Percentiles rank a stretch among this genome's conserved stretches.
phyloP scores from a whole-genome alignment of 2,329 filamentous ascomycete species.

The Fusarium cicatricum region DNA sequence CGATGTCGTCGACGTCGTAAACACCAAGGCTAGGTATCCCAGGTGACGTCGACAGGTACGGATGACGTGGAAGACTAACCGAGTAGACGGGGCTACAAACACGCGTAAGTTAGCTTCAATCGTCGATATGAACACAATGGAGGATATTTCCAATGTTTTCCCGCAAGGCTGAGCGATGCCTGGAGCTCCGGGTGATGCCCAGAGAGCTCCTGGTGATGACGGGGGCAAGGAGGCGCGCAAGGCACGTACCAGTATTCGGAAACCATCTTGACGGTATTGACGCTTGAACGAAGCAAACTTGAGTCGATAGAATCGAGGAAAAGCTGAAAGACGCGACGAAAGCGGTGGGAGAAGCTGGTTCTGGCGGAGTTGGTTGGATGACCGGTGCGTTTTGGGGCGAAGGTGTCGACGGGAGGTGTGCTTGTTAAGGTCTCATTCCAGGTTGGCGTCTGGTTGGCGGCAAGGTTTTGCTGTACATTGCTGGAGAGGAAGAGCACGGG shows the following conservation, averaged over 20 bases:
- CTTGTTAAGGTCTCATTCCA: slow-evolving; percentile 52
- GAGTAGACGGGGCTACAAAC: slow-evolving; percentile 89
- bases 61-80: slow-evolving; percentile 72
- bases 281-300: slow-evolving; percentile 25
- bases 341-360: slow-evolving; percentile 20
- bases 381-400: slow-evolving; percentile 38
- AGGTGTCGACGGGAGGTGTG: slow-evolving; percentile 39
- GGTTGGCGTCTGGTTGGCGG: slow-evolving; percentile 50
- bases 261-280: slow-evolving; percentile 69
- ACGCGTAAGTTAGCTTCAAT: slow-evolving; percentile 54
- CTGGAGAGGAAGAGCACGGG: slow-evolving; percentile 38
- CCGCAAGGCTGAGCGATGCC: slow-evolving; percentile 32
- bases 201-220: slow-evolving; percentile 44
- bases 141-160: slow-evolving; percentile 12
- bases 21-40: slow-evolving; percentile 28
- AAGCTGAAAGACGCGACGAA: slow-evolving; percentile 25
- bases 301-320: slow-evolving; percentile 24
- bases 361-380: slow-evolving; percentile 39
- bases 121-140: slow-evolving; percentile 12
- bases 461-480: slow-evolving; percentile 53
- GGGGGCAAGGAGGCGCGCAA: slow-evolving; percentile 44
- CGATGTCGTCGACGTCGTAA: slow-evolving; percentile 28
- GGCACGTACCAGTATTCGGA: slow-evolving; percentile 82
- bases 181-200: slow-evolving; percentile 44
- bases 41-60: slow-evolving; percentile 45